phyloP scores from a whole-genome alignment of 257 asterid species.

The Marsdenia floribunda region DNA sequence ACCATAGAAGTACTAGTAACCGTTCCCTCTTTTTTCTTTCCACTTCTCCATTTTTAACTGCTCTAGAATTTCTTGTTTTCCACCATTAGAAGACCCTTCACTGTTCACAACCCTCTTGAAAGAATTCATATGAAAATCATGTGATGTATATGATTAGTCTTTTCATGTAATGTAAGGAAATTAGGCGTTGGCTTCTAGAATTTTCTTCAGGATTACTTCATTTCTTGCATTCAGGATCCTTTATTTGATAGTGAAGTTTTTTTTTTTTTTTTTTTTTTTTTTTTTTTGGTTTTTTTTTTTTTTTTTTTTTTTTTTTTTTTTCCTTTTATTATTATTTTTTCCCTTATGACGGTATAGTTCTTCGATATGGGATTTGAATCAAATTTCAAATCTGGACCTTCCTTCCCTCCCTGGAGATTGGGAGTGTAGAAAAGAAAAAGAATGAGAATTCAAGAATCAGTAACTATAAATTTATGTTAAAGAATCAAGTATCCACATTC shows the following conservation, averaged over 20 bases:
- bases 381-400: no score
- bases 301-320: no score
- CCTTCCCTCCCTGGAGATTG: no score
- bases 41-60: background rate
- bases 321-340: no score
- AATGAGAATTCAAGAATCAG: no score
- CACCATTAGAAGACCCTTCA: background rate
- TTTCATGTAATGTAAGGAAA: background rate
- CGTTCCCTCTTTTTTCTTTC: background rate
- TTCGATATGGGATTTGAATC: no score
- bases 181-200: background rate
- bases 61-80: background rate
- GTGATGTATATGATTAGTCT: background rate
- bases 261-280: background rate
- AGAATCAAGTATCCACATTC: no score
- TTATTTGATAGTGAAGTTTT: background rate
- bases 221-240: background rate
- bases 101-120: background rate
- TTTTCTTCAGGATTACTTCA: background rate
- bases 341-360: no score
- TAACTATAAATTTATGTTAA: no score
- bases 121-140: background rate
- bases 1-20: background rate
- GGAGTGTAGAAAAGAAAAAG: no score
- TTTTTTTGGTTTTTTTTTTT: background rate